Percentiles rank a stretch among this genome's conserved stretches.
These are phyloP conservation scores for Spergularia azorica DNA, from an alignment of 179 eudicot genomes.

Conservation along the genomic window DNA sequence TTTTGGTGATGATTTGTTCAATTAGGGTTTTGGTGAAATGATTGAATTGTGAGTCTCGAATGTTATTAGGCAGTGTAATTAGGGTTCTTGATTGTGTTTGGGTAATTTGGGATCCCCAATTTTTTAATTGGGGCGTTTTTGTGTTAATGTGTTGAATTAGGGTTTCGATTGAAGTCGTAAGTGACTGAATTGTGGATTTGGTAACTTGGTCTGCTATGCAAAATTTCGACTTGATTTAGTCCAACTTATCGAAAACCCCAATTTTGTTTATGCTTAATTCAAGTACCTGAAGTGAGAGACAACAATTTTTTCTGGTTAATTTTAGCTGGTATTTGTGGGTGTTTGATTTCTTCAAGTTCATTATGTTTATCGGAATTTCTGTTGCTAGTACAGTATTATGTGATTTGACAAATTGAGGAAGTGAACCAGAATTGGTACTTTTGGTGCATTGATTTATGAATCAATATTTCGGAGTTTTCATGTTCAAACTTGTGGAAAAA, in stretches of 20 bases:
- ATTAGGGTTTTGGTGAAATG: not conserved
- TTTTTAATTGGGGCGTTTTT: not conserved
- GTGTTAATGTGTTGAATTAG: not conserved
- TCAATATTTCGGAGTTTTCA: not conserved
- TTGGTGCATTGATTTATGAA: not conserved
- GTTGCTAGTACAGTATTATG: not conserved
- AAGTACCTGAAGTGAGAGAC: not conserved
- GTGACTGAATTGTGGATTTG: not conserved
- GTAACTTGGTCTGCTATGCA: not conserved
- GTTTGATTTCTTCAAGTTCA: not conserved
- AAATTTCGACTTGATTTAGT: no score
- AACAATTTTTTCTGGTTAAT: not conserved
- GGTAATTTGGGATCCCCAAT: not conserved
- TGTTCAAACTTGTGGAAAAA: not conserved
- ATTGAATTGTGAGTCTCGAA: no score
- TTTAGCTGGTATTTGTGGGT: not conserved
- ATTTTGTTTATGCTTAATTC: not conserved
- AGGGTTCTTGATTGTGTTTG: not conserved
- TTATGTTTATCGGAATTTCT: no score
- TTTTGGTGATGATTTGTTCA: not conserved
- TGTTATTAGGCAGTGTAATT: no score
- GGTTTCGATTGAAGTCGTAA: not conserved
- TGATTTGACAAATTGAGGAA: not conserved
- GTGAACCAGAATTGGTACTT: not conserved
- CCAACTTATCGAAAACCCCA: not conserved